Conservation (phyloP, 345 rosid species). For the Triadica sebifera region DNA sequence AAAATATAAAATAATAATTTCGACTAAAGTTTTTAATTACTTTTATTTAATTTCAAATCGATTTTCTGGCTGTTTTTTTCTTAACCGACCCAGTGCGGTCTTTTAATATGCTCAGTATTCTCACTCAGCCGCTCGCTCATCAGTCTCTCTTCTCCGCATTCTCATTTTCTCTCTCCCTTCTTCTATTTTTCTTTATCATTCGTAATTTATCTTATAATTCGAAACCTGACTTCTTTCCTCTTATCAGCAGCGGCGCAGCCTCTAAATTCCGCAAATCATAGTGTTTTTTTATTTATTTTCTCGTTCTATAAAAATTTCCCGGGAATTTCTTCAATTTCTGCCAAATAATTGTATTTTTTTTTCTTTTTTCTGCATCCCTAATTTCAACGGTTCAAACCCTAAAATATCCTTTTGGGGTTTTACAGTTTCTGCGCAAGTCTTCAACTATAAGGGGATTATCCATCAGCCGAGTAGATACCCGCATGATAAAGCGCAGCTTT, state of each 20-base stretch:
- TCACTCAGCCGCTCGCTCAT: background rate
- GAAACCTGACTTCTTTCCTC: background rate
- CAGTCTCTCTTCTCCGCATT: background rate
- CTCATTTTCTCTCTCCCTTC: background rate
- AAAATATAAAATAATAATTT: too few relatives aligned
- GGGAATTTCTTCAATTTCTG: background rate
- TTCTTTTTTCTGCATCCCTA: background rate
- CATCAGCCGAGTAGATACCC: background rate
- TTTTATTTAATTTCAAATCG: too few relatives aligned
- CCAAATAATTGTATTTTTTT: background rate
- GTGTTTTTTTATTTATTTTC: background rate
- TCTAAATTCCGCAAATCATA: background rate
- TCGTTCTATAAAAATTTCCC: background rate
- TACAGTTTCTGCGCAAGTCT: background rate
- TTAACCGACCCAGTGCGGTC: too few relatives aligned
- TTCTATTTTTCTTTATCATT: background rate
- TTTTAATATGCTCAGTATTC: background rate
- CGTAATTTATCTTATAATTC: background rate
- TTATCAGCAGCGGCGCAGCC: background rate
- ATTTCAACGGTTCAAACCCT: conserved; percentile 1
- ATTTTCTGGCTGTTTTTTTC: too few relatives aligned
- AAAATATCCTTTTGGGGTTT: background rate
- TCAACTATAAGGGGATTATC: background rate
- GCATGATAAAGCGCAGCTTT: conserved; percentile 8
- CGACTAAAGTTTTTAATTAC: too few relatives aligned